Evolutionary conservation across 352 stramenopile genomes (phyloP), one percentile per base, ranked within the genome.

Genomic region (Albugo candida): DNA sequence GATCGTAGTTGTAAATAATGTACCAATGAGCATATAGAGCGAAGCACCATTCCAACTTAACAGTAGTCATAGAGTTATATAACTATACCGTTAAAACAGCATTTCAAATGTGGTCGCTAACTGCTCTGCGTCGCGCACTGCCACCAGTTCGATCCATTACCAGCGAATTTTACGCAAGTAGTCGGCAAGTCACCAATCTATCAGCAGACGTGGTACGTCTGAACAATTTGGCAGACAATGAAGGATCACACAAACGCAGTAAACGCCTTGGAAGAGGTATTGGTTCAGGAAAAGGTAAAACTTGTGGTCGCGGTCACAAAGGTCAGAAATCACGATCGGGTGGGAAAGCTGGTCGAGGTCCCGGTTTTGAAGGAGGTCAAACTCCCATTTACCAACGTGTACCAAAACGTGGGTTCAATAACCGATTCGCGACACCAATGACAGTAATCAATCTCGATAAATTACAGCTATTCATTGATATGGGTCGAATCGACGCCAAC

Each of bases 371-470:
- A 59, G 95, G 95, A 48, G 95, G 95, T 4, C 95, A 99, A 68
- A 99, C 95, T 41, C 94, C 93, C 36, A 64, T 99, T 47, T 95
- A 97, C 70, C 88, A 96, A 61, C 76, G 84, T 39, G 58, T 98
- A 37, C 95, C 95, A 31, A 99, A 99, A 75, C 83, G 92, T 36
- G 95, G 94, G 48, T 98, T 99, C 67, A 98, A 98, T 65, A 91
- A 91, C 57, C 84, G 81, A 60, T 88, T 83, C 54, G 77, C 68
- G 53, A 93, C 73, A 47, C 76, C 83, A 10, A 94, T 97, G 71
- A 72, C 96, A 53, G 65, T 67, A 0, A 41, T 99, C 13, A 97
- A 96, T 72, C 38, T 99, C 13, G 82, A 89, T 49, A 89, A 81
- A 35, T 56, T 99, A 40, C 86, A 97, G 67, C 72, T 96, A 55